These are phyloP conservation scores for Solioccasus polychromus DNA, from an alignment of 768 basidiomycete species.

Conservation along the genomic window DNA sequence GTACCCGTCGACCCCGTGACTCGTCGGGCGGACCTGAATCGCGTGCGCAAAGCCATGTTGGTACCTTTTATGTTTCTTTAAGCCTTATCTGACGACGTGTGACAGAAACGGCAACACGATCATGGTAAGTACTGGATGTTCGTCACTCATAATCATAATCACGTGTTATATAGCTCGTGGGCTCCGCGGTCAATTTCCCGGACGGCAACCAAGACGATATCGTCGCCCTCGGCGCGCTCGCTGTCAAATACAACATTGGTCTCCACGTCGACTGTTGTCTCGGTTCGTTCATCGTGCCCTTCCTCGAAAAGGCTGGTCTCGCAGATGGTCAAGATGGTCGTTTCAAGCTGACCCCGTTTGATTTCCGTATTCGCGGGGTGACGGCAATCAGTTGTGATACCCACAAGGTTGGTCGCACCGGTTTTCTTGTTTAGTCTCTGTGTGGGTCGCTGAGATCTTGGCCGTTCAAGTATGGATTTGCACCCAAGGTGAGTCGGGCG, in stretches of 20 bases:
- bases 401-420: conserved; percentile 87
- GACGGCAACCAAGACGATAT: conserved; percentile 90
- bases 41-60: conserved; percentile 84
- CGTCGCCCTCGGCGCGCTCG: conserved; percentile 69
- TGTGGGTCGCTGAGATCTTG: conserved; percentile 1
- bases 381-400: conserved; percentile 96
- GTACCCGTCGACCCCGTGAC: conserved; percentile 79
- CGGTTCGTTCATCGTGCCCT: conserved; percentile 92
- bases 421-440: neutral
- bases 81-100: neutral
- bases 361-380: conserved; percentile 88
- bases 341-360: conserved; percentile 69
- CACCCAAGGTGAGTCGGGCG: conserved; percentile 67
- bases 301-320: conserved; percentile 77
- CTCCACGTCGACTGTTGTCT: conserved; percentile 95
- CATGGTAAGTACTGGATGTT: conserved; percentile 46
- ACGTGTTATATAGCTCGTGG: conserved; percentile 57
- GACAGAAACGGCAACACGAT: conserved; percentile 84
- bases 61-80: conserved; percentile 27
- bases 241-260: conserved; percentile 71
- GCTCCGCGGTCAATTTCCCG: conserved; percentile 83
- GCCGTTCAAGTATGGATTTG: conserved; percentile 77
- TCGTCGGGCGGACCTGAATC: conserved; percentile 73
- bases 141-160: neutral
- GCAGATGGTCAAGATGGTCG: conserved; percentile 51